Conservation (phyloP, 225 moss, liverwort and hornwort genomes). For the Bryum argenteum region DNA sequence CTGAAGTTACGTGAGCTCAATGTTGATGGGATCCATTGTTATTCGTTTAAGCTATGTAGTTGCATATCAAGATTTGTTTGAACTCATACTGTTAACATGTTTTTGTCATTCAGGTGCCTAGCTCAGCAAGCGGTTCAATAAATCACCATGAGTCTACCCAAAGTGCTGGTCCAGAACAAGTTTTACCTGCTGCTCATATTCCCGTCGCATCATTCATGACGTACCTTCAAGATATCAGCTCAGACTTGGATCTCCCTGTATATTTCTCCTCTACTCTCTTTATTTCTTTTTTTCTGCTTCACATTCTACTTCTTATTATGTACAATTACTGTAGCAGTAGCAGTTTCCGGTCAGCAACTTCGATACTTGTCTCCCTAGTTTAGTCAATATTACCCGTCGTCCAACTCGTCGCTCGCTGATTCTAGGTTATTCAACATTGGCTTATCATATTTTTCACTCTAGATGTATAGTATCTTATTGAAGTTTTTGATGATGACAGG, state of each 20-base stretch:
- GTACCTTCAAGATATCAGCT: slow-evolving; percentile 30
- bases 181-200: background rate
- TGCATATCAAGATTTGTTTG: background rate
- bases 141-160: slow-evolving; percentile 26
- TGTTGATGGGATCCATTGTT: background rate
- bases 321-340: slow-evolving; percentile 7
- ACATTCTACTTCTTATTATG: background rate
- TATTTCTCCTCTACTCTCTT: slow-evolving; percentile 11
- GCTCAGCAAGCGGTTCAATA: slow-evolving; percentile 19
- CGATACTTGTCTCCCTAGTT: slow-evolving; percentile 12
- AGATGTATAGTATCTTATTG: slow-evolving; percentile 15
- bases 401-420: no score
- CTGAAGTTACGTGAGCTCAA: background rate
- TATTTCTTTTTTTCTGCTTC: background rate
- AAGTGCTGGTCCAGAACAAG: slow-evolving; percentile 24
- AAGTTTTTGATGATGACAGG: slow-evolving; percentile 30
- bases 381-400: background rate
- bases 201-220: background rate
- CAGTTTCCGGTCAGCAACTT: slow-evolving; percentile 7
- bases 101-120: slow-evolving; percentile 33
- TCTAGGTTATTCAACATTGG: no score
- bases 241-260: slow-evolving; percentile 49
- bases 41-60: slow-evolving; percentile 3
- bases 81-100: slow-evolving; percentile 1
- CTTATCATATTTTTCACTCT: no score